phyloP scores from a whole-genome alignment of 495 filamentous ascomycete species.

The Aspergillus sclerotiicarbonarius region DNA sequence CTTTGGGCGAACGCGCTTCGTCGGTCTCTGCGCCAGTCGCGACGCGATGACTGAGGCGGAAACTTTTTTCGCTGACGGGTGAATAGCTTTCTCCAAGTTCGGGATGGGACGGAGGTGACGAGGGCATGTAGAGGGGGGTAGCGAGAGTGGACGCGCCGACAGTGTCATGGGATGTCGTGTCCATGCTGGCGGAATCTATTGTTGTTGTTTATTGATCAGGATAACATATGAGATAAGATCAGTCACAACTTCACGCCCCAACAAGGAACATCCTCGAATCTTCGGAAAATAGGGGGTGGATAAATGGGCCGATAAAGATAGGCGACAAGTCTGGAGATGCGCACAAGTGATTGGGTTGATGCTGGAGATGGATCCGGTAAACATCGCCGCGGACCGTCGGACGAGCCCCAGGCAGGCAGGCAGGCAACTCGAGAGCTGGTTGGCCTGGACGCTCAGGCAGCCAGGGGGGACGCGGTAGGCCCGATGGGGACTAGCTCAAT shows the following conservation, averaged over 20 bases:
- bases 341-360: neutral
- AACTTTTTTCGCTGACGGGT: slow-evolving; percentile 26
- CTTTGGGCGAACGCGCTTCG: slow-evolving; percentile 18
- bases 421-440: neutral
- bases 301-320: slow-evolving; percentile 1
- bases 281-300: neutral
- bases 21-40: slow-evolving; percentile 10
- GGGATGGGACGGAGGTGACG: slow-evolving; percentile 31
- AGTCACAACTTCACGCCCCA: neutral
- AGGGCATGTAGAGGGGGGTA: slow-evolving; percentile 40
- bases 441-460: neutral
- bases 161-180: slow-evolving; percentile 46
- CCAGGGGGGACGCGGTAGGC: neutral
- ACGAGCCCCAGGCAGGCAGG: neutral
- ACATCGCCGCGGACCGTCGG: no score
- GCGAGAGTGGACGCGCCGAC: slow-evolving; percentile 44
- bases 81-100: slow-evolving; percentile 20
- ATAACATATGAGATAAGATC: neutral
- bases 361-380: neutral
- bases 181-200: slow-evolving; percentile 28
- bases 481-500: neutral
- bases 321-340: neutral
- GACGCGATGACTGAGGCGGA: slow-evolving; percentile 20
- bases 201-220: neutral
- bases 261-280: neutral